Evolutionary conservation across 2,329 filamentous ascomycete species (phyloP).

Genomic region (Penicillium sp.): DNA sequence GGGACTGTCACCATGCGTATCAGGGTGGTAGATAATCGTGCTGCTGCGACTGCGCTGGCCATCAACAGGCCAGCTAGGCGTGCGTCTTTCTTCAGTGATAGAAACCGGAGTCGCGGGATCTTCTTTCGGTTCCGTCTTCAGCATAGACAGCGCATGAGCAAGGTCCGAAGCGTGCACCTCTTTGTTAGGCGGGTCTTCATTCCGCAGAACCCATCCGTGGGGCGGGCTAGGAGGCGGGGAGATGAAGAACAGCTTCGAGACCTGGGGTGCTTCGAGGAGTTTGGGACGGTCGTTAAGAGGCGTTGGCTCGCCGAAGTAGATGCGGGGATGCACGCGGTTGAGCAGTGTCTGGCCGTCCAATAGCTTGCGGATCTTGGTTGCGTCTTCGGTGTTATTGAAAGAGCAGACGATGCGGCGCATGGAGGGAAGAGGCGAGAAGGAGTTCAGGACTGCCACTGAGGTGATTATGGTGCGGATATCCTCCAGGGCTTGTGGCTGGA

Average conservation of each 20-base stretch:
- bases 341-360: slow-evolving; percentile 44
- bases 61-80: slow-evolving; percentile 32
- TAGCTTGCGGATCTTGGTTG: slow-evolving; percentile 45
- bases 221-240: slow-evolving; percentile 64
- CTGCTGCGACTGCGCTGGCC: slow-evolving; percentile 53
- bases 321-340: slow-evolving; percentile 38
- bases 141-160: slow-evolving; percentile 56
- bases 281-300: slow-evolving; percentile 47
- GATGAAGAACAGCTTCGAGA: slow-evolving; percentile 67
- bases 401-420: slow-evolving; percentile 54
- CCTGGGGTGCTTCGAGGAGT: slow-evolving; percentile 58
- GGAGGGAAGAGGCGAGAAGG: slow-evolving; percentile 54
- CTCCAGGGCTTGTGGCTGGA: slow-evolving; percentile 48
- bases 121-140: slow-evolving; percentile 39
- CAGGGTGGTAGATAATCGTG: slow-evolving; percentile 64
- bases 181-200: slow-evolving; percentile 67
- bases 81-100: slow-evolving; percentile 35
- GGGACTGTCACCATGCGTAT: slow-evolving; percentile 62
- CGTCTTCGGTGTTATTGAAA: slow-evolving; percentile 46
- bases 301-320: slow-evolving; percentile 58
- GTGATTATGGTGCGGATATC: slow-evolving; percentile 47
- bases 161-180: slow-evolving; percentile 66
- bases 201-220: slow-evolving; percentile 65
- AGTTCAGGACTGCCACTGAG: slow-evolving; percentile 47
- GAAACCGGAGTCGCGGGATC: slow-evolving; percentile 41